Conservation (phyloP, 805 yeast species). For the Candida coquimbonensis region DNA sequence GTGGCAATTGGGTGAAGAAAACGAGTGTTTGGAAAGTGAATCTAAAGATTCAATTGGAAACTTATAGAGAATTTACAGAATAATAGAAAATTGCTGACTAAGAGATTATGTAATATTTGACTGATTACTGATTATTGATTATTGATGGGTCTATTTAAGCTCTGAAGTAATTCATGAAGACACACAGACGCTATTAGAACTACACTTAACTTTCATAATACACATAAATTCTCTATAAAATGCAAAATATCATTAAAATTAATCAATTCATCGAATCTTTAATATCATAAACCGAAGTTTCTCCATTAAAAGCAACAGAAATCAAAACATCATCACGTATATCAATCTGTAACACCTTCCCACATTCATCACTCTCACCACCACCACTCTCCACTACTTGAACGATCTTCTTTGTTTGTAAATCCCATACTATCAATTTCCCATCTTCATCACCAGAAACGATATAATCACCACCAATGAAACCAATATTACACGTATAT, state of each 20-base stretch:
- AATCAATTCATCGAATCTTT: too few relatives aligned
- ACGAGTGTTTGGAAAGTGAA: neutral
- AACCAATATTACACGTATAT: slow-evolving; percentile 45
- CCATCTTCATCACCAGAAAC: slow-evolving; percentile 58
- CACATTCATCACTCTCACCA: slow-evolving; percentile 20
- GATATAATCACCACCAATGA: slow-evolving; percentile 38
- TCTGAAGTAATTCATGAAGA: too few relatives aligned
- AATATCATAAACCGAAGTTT: neutral
- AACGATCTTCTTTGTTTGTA: slow-evolving; percentile 49
- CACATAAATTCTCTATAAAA: too few relatives aligned
- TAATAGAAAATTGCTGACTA: too few relatives aligned
- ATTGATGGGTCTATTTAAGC: too few relatives aligned
- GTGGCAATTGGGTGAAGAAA: neutral
- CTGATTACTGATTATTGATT: too few relatives aligned
- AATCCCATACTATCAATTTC: slow-evolving; percentile 55
- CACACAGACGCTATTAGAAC: too few relatives aligned
- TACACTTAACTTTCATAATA: too few relatives aligned
- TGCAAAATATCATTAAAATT: too few relatives aligned
- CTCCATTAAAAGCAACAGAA: neutral
- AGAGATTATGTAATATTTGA: too few relatives aligned
- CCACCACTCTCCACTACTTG: neutral
- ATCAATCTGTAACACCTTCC: slow-evolving; percentile 61
- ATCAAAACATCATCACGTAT: slow-evolving; percentile 51
- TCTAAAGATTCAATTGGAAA: neutral
- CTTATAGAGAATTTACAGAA: neutral